Percentiles rank a stretch among this genome's conserved stretches.
phyloP scores from a whole-genome alignment of 768 basidiomycete species.

The Omphalotus guepiniiformis region DNA sequence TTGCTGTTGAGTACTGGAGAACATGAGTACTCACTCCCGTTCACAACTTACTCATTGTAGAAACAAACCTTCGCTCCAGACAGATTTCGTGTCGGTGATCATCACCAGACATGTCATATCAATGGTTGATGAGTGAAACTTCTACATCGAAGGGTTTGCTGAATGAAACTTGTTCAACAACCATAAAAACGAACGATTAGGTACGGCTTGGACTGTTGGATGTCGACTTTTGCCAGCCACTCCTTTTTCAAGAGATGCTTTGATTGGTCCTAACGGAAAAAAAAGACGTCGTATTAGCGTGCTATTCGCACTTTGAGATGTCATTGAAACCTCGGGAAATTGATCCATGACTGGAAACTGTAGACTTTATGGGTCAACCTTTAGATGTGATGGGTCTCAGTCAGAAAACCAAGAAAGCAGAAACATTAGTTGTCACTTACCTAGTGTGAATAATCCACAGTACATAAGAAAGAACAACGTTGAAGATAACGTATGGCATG shows the following conservation, averaged over 20 bases:
- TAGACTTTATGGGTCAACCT: no score
- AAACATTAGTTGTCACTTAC: no score
- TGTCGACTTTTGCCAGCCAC: slow-evolving; percentile 70
- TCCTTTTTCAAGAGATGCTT: slow-evolving; percentile 59
- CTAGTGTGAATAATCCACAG: no score
- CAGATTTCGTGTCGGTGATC: slow-evolving; percentile 69
- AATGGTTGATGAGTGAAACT: slow-evolving; percentile 53
- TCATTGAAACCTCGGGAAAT: slow-evolving; percentile 39
- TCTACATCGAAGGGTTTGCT: slow-evolving; percentile 34
- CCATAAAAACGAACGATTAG: slow-evolving; percentile 54
- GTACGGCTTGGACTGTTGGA: slow-evolving; percentile 58
- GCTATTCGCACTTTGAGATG: slow-evolving; percentile 2
- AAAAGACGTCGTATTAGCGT: slow-evolving; percentile 4
- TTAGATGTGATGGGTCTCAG: no score
- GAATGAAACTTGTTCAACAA: neutral
- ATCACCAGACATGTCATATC: slow-evolving; percentile 59
- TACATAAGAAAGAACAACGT: no score
- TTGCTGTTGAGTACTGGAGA: slow-evolving; percentile 55
- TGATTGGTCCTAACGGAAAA: slow-evolving; percentile 44
- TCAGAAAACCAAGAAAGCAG: no score
- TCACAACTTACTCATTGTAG: no score
- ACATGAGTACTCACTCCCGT: no score
- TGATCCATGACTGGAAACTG: no score
- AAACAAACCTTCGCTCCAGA: slow-evolving; percentile 68
- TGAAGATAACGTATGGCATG: no score